phyloP scores from a whole-genome alignment of 1,284 basidiomycete species.

The Fomitopsis palustris region DNA sequence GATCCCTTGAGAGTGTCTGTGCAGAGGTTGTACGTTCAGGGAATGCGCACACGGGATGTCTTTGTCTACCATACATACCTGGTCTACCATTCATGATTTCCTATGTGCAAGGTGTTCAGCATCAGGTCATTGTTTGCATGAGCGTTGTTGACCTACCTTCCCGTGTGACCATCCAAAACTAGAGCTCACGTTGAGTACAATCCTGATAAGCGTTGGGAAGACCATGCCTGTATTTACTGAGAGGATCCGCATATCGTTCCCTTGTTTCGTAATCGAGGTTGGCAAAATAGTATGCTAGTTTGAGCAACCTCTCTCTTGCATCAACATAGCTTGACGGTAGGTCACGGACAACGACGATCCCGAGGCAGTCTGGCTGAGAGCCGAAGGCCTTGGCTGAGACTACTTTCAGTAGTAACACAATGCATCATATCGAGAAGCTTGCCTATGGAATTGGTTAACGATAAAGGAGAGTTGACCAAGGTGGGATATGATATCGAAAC shows the following conservation, averaged over 20 bases:
- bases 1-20: conserved; percentile 84
- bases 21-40: not conserved
- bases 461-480: conserved; percentile 55
- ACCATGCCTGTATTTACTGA: conserved; percentile 66
- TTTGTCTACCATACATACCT: conserved; percentile 39
- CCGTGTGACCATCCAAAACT: conserved; percentile 91
- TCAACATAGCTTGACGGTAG: conserved; percentile 62
- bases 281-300: conserved; percentile 72
- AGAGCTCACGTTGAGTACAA: not conserved
- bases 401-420: not conserved
- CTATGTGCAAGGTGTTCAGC: conserved; percentile 30
- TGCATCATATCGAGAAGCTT: conserved; percentile 13
- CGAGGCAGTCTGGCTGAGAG: conserved; percentile 68
- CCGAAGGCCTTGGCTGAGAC: conserved; percentile 74
- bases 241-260: conserved; percentile 68
- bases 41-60: not conserved
- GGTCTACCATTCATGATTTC: conserved; percentile 94
- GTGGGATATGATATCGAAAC: conserved; percentile 70
- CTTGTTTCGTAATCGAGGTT: conserved; percentile 58
- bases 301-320: conserved; percentile 69
- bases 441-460: conserved; percentile 64
- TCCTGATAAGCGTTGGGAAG: not conserved
- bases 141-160: conserved; percentile 48
- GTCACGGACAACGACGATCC: conserved; percentile 79
- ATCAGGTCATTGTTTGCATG: not conserved